Base-by-base conservation (phyloP, 1,284 basidiomycete species). In the Malassezia psittaci region DNA sequence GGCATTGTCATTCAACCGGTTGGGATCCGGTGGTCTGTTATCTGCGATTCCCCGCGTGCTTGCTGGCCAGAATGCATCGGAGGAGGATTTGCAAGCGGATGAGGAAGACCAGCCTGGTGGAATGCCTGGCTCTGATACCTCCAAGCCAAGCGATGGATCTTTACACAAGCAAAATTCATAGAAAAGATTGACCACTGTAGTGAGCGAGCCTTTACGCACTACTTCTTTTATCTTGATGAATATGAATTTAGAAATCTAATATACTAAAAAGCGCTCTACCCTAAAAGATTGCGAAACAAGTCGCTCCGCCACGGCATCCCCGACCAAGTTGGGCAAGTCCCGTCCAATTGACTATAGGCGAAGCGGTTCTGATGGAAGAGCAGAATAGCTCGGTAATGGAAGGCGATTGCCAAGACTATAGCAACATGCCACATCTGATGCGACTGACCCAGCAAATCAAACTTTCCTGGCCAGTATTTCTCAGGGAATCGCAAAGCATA, bases 391-490 rank as follows among this genome's bases (percentile, higher is more conserved):
- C 66, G 63, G 42, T 68, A 70, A 48, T 74, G 72, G 16, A 67
- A 59, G 10, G 65, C 52, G 46, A 74, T 73, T 19, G 72, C 72
- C 15, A 71, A 35, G 7, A 73, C 65, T 36, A 74, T 70, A 24
- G 65, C 62, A 9, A 72, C 47, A 50, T 74, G 72, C 72, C 72
- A 74, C 11, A 70, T 56, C 59, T 73, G 70, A 50, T 74, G 72
- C 9, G 71, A 69, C 37, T 74, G 70, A 24, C 69, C 69, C 46
- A 60, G 58, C 6, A 68, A 52, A 37, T 74, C 72, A 37, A 73
- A 74, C 1, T 59, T 48, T 13, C 72, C 72, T 0, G 72, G 72
- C 15, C 59, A 60, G 50, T 60, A 61, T 34, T 66, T 60, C 55
- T 74, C 72, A 1, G 72, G 72, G 39, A 68, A 65, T 18, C 73